These are phyloP conservation scores for Pestalotiopsis sp. DNA, from an alignment of 2,329 filamentous ascomycete species.

Conservation along the genomic window DNA sequence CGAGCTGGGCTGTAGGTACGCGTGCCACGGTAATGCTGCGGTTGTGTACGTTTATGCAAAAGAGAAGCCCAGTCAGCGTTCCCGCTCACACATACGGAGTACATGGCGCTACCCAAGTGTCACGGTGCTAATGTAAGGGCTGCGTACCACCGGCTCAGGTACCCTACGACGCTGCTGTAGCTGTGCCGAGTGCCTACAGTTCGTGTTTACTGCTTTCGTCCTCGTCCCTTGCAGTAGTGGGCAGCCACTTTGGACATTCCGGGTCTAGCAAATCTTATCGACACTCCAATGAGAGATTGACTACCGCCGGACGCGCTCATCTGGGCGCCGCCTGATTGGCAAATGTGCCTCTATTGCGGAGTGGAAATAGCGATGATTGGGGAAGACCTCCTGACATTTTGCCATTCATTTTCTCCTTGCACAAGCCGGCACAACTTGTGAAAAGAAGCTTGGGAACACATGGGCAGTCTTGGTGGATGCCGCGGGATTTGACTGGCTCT, in stretches of 20 bases:
- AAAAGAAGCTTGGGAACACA: not conserved
- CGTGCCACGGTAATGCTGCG: too few relatives aligned
- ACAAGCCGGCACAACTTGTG: not conserved
- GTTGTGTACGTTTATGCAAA: not conserved
- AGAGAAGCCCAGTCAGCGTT: not conserved
- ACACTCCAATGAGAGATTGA: conserved; percentile 1
- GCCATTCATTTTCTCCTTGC: not conserved
- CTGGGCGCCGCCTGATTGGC: not conserved
- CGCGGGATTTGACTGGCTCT: not conserved
- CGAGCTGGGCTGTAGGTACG: too few relatives aligned
- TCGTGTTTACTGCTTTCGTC: conserved; percentile 6
- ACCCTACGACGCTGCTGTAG: not conserved
- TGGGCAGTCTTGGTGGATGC: not conserved
- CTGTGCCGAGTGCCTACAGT: not conserved
- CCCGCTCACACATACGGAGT: not conserved
- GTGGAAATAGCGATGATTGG: not conserved
- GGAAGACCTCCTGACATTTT: not conserved
- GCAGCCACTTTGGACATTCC: not conserved
- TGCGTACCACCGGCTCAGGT: not conserved
- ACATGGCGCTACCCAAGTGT: not conserved
- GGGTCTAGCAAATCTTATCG: not conserved
- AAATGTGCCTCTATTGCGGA: not conserved
- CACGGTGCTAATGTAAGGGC: not conserved
- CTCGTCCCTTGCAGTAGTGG: conserved; percentile 6
- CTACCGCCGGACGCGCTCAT: not conserved